Percentiles rank a stretch among this genome's conserved stretches.
Evolutionary conservation across 139 green algal species (phyloP).

Genomic region (Volvox africanus): DNA sequence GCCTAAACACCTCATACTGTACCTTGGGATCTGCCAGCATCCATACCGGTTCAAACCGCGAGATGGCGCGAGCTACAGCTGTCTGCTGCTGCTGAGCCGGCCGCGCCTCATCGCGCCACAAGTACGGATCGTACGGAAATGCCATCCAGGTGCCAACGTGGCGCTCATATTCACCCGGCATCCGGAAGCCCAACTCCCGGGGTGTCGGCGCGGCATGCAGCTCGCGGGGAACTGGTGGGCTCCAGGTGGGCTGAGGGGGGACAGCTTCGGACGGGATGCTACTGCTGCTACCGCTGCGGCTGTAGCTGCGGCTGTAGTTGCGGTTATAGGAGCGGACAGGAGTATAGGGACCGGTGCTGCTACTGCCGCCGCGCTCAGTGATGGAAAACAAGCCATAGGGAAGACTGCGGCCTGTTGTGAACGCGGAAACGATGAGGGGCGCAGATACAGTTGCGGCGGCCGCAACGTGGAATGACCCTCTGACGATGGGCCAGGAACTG

Average conservation of each 20-base stretch:
- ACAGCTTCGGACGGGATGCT: too few relatives aligned
- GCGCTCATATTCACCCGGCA: conserved; percentile 68
- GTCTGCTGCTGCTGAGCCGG: conserved; percentile 74
- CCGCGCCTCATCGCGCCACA: conserved; percentile 70
- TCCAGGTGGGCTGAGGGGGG: too few relatives aligned
- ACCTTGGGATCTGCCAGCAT: conserved; percentile 74
- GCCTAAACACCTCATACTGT: background rate
- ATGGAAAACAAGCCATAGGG: too few relatives aligned
- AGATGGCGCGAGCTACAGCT: conserved; percentile 66
- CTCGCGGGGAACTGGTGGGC: background rate
- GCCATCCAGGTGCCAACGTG: conserved; percentile 74
- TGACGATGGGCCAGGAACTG: too few relatives aligned
- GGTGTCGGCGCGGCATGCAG: background rate
- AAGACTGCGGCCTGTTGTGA: too few relatives aligned
- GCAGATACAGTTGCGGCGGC: too few relatives aligned
- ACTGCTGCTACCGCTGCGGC: too few relatives aligned
- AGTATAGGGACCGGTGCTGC: too few relatives aligned
- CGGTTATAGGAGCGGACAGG: background rate
- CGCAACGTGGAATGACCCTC: too few relatives aligned
- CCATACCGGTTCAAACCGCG: conserved; percentile 71
- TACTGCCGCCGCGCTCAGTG: too few relatives aligned
- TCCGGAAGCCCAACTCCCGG: conserved; percentile 64
- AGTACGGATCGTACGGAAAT: conserved; percentile 71
- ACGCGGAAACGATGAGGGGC: too few relatives aligned
- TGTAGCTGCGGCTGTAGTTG: background rate